Conservation (phyloP, 2,329 filamentous ascomycete species). For the Apiospora kogelbergensis region DNA sequence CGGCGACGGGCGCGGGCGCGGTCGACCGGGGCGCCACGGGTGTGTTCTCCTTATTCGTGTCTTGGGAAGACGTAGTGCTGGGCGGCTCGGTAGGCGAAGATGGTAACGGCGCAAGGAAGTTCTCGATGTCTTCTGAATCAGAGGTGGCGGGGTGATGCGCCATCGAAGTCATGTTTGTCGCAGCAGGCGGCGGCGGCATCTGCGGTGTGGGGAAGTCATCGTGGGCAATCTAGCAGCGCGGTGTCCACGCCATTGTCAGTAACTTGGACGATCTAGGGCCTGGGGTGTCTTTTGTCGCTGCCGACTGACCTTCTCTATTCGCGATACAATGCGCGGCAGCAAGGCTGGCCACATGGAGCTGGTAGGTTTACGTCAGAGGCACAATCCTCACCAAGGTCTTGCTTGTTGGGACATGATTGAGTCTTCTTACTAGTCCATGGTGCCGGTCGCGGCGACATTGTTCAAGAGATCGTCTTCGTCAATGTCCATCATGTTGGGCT, state of each 20-base stretch:
- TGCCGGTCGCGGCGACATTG: slow-evolving; percentile 49
- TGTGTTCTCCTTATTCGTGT: slow-evolving; percentile 68
- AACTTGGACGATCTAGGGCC: slow-evolving; percentile 7
- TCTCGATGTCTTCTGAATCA: slow-evolving; percentile 35
- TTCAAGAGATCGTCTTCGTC: slow-evolving; percentile 53
- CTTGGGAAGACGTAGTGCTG: slow-evolving; percentile 47
- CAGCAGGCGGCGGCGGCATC: slow-evolving; percentile 42
- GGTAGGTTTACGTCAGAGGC: slow-evolving; percentile 3
- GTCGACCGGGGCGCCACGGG: slow-evolving; percentile 26
- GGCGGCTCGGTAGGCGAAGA: slow-evolving; percentile 42
- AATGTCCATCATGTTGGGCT: slow-evolving; percentile 49
- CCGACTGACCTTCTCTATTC: slow-evolving; percentile 53
- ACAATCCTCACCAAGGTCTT: not conserved
- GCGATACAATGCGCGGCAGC: slow-evolving; percentile 34
- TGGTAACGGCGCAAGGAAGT: slow-evolving; percentile 44
- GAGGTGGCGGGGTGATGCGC: slow-evolving; percentile 35
- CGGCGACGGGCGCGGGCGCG: slow-evolving; percentile 37
- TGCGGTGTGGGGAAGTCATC: slow-evolving; percentile 73
- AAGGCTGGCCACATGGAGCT: slow-evolving; percentile 39
- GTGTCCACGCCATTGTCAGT: slow-evolving; percentile 10
- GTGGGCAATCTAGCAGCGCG: slow-evolving; percentile 63
- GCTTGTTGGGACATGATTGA: slow-evolving; percentile 21
- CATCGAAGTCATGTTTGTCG: slow-evolving; percentile 16
- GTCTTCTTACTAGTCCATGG: slow-evolving; percentile 54
- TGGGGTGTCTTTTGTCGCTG: not conserved